A percentile compares a stretch with the other conserved stretches of the same genome.
Conservation (phyloP, 2,329 filamentous ascomycete genomes). For the Colletotrichum plurivorum region DNA sequence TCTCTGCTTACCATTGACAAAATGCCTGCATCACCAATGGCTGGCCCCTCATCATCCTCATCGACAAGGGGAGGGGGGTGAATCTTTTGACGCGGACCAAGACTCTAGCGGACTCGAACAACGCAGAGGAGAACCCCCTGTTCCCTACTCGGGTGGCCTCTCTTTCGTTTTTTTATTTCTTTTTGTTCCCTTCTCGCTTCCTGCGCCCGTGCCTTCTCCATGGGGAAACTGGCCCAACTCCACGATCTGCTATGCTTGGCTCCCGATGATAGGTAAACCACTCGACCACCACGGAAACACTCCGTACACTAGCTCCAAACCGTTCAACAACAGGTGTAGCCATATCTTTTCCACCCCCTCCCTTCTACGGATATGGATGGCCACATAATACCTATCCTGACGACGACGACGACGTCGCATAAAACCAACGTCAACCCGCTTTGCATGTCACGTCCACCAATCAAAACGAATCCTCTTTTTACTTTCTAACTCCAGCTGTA, state of each 20-base stretch:
- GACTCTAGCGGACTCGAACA: constrained; percentile 26
- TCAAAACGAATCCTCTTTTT: too few species aligned
- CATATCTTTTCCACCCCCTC: constrained; percentile 7
- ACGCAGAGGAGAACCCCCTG: background rate
- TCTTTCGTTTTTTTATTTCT: background rate
- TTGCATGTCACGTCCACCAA: too few species aligned
- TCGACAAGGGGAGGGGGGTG: constrained; percentile 3
- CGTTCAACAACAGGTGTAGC: background rate
- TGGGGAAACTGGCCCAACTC: constrained; percentile 32
- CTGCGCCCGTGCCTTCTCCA: constrained; percentile 21
- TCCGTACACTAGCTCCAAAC: constrained; percentile 6
- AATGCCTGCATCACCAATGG: constrained; percentile 37
- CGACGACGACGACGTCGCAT: too few species aligned
- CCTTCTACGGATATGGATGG: background rate
- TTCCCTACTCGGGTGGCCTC: constrained; percentile 14
- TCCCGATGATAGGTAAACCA: constrained; percentile 21
- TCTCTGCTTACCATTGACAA: constrained; percentile 29
- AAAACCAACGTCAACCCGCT: too few species aligned
- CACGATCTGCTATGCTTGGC: constrained; percentile 38
- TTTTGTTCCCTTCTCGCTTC: background rate
- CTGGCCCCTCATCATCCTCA: background rate
- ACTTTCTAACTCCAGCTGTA: too few species aligned
- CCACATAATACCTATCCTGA: too few species aligned
- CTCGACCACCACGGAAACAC: too few species aligned
- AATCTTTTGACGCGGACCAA: constrained; percentile 25